A percentile compares a stretch with the other conserved stretches of the same genome.
These are phyloP conservation scores for Brassica juncea DNA, from an alignment of 345 rosid genomes.

Conservation along the genomic window DNA sequence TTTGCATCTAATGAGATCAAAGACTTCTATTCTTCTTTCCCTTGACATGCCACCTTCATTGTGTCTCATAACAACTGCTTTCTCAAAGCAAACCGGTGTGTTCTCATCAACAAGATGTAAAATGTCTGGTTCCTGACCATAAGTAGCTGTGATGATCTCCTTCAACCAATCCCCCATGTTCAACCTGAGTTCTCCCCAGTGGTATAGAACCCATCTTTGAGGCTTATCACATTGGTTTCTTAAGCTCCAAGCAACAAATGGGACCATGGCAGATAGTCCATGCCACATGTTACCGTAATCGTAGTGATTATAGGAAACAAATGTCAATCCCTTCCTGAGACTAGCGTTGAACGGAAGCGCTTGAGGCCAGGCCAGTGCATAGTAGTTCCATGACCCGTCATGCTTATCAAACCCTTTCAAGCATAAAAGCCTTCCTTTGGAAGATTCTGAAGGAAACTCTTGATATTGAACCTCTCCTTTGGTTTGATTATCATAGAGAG, in stretches of 20 bases:
- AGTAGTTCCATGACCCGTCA: slow-evolving; percentile 75
- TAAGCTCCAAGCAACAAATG: slow-evolving; percentile 69
- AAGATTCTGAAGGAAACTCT: slow-evolving; percentile 62
- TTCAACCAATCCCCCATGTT: slow-evolving; percentile 54
- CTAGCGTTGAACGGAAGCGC: slow-evolving; percentile 57
- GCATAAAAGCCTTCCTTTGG: slow-evolving; percentile 57
- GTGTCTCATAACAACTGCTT: slow-evolving; percentile 79
- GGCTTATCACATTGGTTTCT: slow-evolving; percentile 52
- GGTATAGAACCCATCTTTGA: slow-evolving; percentile 65
- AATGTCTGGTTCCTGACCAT: slow-evolving; percentile 36
- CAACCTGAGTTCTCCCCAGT: slow-evolving; percentile 73
- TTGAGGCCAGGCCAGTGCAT: slow-evolving; percentile 68
- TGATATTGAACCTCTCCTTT: slow-evolving; percentile 67
- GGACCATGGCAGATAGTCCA: slow-evolving; percentile 57
- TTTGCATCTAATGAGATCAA: slow-evolving; percentile 65
- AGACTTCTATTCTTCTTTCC: slow-evolving; percentile 60
- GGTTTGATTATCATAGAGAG: slow-evolving; percentile 57
- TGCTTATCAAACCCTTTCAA: slow-evolving; percentile 60
- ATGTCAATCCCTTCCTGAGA: slow-evolving; percentile 57
- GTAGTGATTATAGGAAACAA: slow-evolving; percentile 55
- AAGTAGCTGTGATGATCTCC: slow-evolving; percentile 49
- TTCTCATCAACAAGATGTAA: slow-evolving; percentile 36
- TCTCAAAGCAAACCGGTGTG: slow-evolving; percentile 62
- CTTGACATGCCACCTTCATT: slow-evolving; percentile 80
- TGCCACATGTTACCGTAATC: slow-evolving; percentile 72